These are phyloP conservation scores for Botrytis pseudocinerea DNA, from an alignment of 2,329 filamentous ascomycete genomes.

Conservation along the genomic window DNA sequence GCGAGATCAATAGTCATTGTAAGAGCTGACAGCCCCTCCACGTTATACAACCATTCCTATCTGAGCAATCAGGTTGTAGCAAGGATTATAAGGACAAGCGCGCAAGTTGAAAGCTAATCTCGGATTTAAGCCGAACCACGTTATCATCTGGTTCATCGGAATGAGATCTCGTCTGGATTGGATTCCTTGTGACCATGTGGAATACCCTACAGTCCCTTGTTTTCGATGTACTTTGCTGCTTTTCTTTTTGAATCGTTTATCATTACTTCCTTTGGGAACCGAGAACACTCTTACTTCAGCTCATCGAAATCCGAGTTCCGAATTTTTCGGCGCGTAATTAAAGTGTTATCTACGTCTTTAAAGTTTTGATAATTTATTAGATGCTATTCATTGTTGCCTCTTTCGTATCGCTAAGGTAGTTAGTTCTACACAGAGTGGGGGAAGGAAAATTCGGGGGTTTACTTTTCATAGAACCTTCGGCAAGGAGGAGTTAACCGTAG, in stretches of 20 bases:
- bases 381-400: neutral
- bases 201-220: neutral
- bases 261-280: neutral
- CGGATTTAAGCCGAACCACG: conserved; percentile 6
- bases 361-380: neutral
- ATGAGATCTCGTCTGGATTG: conserved; percentile 6
- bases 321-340: neutral
- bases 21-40: neutral
- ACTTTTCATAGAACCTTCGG: neutral
- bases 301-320: neutral
- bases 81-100: neutral
- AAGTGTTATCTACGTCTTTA: neutral
- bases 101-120: conserved; percentile 3
- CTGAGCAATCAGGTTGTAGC: neutral
- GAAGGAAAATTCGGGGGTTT: too few species aligned
- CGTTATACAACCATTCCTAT: neutral
- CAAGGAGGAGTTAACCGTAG: neutral
- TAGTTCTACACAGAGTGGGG: neutral
- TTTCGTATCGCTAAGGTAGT: neutral
- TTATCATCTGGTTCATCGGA: neutral
- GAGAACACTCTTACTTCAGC: neutral
- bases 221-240: neutral
- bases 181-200: conserved; percentile 1
- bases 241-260: neutral
- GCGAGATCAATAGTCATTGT: neutral